Evolutionary conservation across 768 basidiomycete genomes (phyloP).

Genomic region (Boletus bicolor): DNA sequence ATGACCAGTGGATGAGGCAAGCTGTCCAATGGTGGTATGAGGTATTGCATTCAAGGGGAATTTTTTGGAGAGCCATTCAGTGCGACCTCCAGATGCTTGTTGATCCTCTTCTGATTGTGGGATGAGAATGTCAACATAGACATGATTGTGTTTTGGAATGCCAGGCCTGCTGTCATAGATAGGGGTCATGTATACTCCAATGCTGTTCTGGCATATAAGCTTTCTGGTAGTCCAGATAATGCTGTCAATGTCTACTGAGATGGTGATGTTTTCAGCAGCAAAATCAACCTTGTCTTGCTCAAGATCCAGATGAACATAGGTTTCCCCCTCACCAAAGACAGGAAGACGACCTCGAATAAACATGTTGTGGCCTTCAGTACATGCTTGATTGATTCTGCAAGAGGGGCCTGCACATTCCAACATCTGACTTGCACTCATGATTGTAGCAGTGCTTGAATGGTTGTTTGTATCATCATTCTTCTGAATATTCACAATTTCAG

Average conservation of each 20-base stretch:
- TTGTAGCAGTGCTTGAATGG: no score
- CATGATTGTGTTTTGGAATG: conserved; percentile 15
- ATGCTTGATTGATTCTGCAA: no score
- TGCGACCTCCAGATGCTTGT: background rate
- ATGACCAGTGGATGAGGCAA: background rate
- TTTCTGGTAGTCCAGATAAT: background rate
- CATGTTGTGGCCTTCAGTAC: background rate
- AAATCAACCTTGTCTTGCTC: background rate
- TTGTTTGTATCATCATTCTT: no score
- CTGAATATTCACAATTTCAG: no score
- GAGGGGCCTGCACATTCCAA: no score
- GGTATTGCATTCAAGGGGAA: conserved; percentile 7
- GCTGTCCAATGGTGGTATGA: conserved; percentile 1
- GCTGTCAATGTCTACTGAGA: background rate
- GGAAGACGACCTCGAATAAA: background rate
- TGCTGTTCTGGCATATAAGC: background rate
- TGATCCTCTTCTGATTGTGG: conserved; percentile 7
- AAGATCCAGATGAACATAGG: background rate
- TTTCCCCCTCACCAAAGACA: background rate
- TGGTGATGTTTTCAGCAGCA: no score
- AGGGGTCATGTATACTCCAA: background rate
- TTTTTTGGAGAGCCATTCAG: conserved; percentile 7
- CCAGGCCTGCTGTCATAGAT: background rate
- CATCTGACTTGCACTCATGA: no score
- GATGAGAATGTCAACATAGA: conserved; percentile 9